A percentile compares a stretch with the other conserved stretches of the same genome.
These are phyloP conservation scores for Botrytis squamosa DNA, from an alignment of 2,329 filamentous ascomycete genomes.

Conservation along the genomic window DNA sequence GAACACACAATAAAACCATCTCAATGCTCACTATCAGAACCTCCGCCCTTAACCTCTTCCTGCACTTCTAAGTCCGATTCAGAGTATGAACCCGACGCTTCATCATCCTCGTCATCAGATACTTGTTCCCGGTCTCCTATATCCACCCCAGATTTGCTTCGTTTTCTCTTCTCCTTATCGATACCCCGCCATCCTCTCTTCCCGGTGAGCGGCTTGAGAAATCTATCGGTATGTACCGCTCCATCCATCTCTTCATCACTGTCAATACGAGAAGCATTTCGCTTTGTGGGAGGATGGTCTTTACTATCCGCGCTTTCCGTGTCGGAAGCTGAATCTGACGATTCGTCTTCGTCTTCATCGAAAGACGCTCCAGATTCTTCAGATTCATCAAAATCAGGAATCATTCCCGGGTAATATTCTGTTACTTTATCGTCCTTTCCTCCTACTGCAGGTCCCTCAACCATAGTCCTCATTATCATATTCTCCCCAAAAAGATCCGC, in stretches of 20 bases:
- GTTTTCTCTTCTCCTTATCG: conserved; percentile 26
- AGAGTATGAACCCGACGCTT: background rate
- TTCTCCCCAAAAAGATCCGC: conserved; percentile 70
- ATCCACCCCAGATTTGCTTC: conserved; percentile 38
- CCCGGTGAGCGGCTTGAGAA: conserved; percentile 53
- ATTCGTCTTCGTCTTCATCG: conserved; percentile 19
- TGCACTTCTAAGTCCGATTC: background rate
- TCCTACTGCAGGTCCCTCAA: conserved; percentile 26
- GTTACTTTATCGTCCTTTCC: conserved; percentile 23
- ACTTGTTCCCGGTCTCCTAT: background rate
- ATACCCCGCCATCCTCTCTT: conserved; percentile 22
- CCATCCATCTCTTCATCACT: conserved; percentile 52
- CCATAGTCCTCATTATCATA: conserved; percentile 52
- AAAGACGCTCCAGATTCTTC: background rate
- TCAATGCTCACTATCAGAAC: background rate
- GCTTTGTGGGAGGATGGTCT: background rate
- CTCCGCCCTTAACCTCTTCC: background rate
- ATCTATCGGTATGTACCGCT: conserved; percentile 67
- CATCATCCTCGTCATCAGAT: background rate
- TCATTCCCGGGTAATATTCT: conserved; percentile 33
- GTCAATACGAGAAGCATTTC: conserved; percentile 44
- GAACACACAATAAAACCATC: background rate
- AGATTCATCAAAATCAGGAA: conserved; percentile 27
- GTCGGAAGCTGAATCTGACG: background rate
- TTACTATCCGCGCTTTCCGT: background rate